phyloP scores from a whole-genome alignment of 257 asterid species.

The Anisodus tanguticus region DNA sequence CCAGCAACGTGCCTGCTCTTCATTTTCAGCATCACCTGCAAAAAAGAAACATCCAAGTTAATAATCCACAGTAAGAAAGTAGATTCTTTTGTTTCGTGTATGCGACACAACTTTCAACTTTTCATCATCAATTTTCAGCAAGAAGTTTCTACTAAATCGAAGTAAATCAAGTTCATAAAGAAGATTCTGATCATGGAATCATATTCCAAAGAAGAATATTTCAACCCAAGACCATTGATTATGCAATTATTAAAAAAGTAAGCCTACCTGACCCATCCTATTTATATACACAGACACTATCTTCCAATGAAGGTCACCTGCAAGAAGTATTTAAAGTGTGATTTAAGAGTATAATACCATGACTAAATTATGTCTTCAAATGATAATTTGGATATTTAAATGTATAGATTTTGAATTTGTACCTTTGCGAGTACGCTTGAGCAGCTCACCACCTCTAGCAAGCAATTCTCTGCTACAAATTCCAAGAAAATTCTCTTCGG shows the following conservation, averaged over 20 bases:
- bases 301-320: slow-evolving; percentile 99
- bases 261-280: slow-evolving; percentile 77
- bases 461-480: slow-evolving; percentile 86
- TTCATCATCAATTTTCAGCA: slow-evolving; percentile 23
- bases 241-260: slow-evolving; percentile 28
- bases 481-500: slow-evolving; percentile 92
- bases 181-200: not conserved
- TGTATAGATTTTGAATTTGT: not conserved
- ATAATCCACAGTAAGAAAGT: slow-evolving; percentile 41
- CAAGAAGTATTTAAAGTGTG: slow-evolving; percentile 28
- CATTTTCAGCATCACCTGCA: slow-evolving; percentile 81
- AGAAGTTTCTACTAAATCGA: not conserved
- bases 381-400: not conserved
- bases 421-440: slow-evolving; percentile 91
- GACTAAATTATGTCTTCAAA: not conserved
- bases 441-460: slow-evolving; percentile 88
- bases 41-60: slow-evolving; percentile 37
- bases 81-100: slow-evolving; percentile 34
- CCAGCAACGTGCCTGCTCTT: slow-evolving; percentile 97
- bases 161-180: not conserved
- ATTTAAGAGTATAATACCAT: not conserved
- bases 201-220: slow-evolving; percentile 7
- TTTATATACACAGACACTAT: slow-evolving; percentile 89
- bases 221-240: not conserved
- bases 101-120: slow-evolving; percentile 31